Evolutionary conservation across 306 rosid species (phyloP), one percentile per base, ranked within the genome.

Genomic region (Hippophae tibetana): DNA sequence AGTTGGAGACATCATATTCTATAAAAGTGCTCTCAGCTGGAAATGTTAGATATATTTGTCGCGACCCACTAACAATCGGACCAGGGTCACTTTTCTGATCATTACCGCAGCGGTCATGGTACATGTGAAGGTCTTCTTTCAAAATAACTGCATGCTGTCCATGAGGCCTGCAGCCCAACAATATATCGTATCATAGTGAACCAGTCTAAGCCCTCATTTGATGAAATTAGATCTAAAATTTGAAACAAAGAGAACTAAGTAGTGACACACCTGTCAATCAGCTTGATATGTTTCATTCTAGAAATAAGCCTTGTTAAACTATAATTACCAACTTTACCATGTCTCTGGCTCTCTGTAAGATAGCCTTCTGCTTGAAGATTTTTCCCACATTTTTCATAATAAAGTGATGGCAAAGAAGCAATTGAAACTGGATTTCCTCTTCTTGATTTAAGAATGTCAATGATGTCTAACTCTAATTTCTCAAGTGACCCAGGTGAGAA

Each of bases 1-100:
- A 87, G 68, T 74, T 78, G 41, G 89, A 75, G 49, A 87, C 95
- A 69, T 90, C 97, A 47, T 79, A 82, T 61, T 87, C 95, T 2
- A 86, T 73, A 70, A 90, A 90, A 66, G 74, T 82, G 73, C 95
- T 87, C 23, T 87, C 94, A 73, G 94, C 84, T 10, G 97, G 97
- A 76, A 90, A 90, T 61, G 97, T 90, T 60, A 90, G 54, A 65
- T 87, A 90, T 65, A 90, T 74, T 70, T 90, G 95, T 9, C 95
- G 69, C 1, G 90, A 80, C 0, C 94, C 88, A 26, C 90, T 82
- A 10, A 87, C 82, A 64, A 73, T 72, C 38, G 79, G 81, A 55
- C 90, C 83, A 1, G 78, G 81, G n/a, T 87, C 90, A 0, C 67
- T 65, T 64, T 70, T 90, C n/a, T 71, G 80, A 11, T 42, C 38